These are phyloP conservation scores for Geosmithia morbida DNA, from an alignment of 2,329 filamentous ascomycete species.

Conservation along the genomic window DNA sequence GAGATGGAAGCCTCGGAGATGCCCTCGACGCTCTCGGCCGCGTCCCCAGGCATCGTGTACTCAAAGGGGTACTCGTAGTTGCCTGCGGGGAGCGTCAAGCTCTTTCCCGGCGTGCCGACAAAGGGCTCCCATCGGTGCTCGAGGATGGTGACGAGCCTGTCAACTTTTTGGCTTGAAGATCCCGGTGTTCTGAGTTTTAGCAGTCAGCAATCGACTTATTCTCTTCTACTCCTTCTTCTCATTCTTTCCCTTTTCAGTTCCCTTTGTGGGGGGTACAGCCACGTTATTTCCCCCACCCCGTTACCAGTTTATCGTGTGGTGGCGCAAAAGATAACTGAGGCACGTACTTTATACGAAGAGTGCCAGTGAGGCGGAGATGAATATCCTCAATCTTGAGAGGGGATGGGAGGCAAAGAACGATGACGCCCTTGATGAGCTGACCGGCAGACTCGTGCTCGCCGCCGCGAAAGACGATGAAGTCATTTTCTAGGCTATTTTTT, in stretches of 20 bases:
- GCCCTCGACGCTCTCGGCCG: slow-evolving; percentile 82
- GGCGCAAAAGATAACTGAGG: no score
- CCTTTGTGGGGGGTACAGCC: no score
- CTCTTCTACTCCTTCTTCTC: no score
- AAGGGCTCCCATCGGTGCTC: slow-evolving; percentile 58
- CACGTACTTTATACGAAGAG: slow-evolving; percentile 49
- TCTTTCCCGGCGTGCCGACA: slow-evolving; percentile 38
- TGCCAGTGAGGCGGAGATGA: slow-evolving; percentile 56
- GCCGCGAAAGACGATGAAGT: slow-evolving; percentile 68
- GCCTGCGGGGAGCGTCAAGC: slow-evolving; percentile 48
- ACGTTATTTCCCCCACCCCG: no score
- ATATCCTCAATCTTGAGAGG: slow-evolving; percentile 60
- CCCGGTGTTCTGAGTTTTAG: slow-evolving; percentile 42
- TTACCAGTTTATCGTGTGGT: no score
- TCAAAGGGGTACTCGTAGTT: slow-evolving; percentile 82
- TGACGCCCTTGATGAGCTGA: slow-evolving; percentile 56
- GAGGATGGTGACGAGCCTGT: slow-evolving; percentile 45
- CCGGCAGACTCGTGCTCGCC: slow-evolving; percentile 61
- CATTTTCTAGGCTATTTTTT: slow-evolving; percentile 67
- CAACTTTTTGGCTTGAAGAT: slow-evolving; percentile 43
- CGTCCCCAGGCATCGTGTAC: slow-evolving; percentile 54
- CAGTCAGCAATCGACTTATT: no score
- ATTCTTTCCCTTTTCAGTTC: no score
- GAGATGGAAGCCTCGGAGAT: slow-evolving; percentile 74
- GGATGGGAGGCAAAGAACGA: slow-evolving; percentile 60